Conservation (phyloP, 768 basidiomycete species). For the Paxillus involutus region DNA sequence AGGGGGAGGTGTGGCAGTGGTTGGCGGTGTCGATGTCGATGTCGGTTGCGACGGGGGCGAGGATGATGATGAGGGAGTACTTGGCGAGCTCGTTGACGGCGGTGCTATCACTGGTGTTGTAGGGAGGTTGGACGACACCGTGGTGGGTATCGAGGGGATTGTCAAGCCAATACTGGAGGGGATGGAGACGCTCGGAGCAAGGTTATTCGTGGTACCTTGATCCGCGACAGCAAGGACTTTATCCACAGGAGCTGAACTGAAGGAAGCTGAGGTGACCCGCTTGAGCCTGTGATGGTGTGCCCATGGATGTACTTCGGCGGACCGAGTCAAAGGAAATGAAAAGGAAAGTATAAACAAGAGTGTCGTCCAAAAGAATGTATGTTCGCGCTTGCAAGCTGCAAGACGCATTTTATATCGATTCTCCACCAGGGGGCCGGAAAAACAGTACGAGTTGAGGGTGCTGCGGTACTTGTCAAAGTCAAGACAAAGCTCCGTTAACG, state of each 20-base stretch:
- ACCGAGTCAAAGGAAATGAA: neutral
- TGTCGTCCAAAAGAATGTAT: constrained; percentile 11
- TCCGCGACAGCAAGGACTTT: neutral
- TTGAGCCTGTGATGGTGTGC: constrained; percentile 4
- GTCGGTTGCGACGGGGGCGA: neutral
- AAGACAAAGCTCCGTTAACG: neutral
- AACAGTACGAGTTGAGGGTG: neutral
- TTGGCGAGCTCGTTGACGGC: neutral
- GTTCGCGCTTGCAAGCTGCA: neutral
- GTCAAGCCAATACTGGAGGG: neutral
- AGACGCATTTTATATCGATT: neutral
- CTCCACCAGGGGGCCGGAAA: neutral
- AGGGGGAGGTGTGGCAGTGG: neutral
- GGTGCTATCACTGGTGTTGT: no score
- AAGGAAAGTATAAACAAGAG: constrained; percentile 9
- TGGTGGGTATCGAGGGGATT: neutral
- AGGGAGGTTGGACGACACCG: neutral
- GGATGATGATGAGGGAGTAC: neutral
- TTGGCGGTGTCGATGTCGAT: neutral
- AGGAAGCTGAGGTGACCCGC: neutral
- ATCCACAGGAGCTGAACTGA: neutral
- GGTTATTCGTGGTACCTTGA: neutral
- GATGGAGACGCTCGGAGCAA: neutral
- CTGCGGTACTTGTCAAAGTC: no score
- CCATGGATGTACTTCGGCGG: neutral